phyloP scores from a whole-genome alignment of 2,329 filamentous ascomycete species.

The Truncatella angustata region DNA sequence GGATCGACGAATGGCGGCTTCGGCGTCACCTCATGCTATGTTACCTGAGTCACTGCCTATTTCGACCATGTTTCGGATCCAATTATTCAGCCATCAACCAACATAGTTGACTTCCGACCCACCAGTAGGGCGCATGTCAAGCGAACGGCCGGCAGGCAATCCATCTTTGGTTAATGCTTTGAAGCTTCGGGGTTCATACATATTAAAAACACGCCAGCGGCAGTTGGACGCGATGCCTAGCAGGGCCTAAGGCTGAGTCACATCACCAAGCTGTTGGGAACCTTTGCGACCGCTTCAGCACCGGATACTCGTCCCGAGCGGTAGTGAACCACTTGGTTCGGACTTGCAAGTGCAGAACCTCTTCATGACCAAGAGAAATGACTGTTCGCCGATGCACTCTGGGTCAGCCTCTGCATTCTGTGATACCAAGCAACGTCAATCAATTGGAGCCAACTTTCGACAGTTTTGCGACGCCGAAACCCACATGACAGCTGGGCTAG shows the following conservation, averaged over 20 bases:
- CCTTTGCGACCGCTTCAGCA: not conserved
- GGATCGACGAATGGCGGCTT: not conserved
- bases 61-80: too few relatives aligned
- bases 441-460: too few relatives aligned
- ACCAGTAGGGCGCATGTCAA: conserved; percentile 2
- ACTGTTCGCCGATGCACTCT: too few relatives aligned
- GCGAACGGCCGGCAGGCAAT: not conserved
- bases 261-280: not conserved
- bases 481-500: too few relatives aligned
- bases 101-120: too few relatives aligned
- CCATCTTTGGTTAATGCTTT: not conserved
- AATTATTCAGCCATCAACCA: too few relatives aligned
- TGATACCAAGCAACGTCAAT: too few relatives aligned
- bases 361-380: too few relatives aligned
- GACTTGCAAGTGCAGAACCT: too few relatives aligned
- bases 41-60: not conserved
- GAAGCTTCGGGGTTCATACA: not conserved
- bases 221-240: not conserved
- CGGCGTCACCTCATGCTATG: not conserved
- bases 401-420: too few relatives aligned
- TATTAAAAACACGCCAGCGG: not conserved
- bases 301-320: not conserved
- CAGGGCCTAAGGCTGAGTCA: conserved; percentile 1
- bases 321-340: too few relatives aligned
- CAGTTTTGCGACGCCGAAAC: too few relatives aligned